phyloP scores from a whole-genome alignment of 2,329 filamentous ascomycete genomes.

The Truncatella angustata region DNA sequence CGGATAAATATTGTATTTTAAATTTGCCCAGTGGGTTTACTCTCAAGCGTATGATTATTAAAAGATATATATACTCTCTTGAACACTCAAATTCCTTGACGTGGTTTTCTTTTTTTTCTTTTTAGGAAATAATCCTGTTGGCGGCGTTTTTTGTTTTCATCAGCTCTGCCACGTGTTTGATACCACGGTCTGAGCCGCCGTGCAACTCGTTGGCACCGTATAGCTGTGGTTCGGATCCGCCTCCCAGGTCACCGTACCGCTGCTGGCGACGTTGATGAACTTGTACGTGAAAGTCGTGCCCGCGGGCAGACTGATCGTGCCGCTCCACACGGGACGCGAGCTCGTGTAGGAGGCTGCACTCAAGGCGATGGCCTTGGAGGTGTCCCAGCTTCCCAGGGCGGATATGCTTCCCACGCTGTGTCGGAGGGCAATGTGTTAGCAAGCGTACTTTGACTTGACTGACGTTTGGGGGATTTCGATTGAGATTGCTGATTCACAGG shows the following conservation, averaged over 20 bases:
- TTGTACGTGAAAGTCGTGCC: constrained; percentile 52
- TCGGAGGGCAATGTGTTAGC: not conserved
- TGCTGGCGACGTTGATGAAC: constrained; percentile 48
- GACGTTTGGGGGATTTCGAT: not conserved
- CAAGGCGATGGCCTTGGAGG: constrained; percentile 41
- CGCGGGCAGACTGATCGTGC: constrained; percentile 42
- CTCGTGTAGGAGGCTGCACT: constrained; percentile 47
- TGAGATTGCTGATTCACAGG: no score
- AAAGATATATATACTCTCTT: no score
- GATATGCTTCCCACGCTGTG: constrained; percentile 17
- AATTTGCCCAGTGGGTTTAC: no score
- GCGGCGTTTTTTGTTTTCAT: not conserved
- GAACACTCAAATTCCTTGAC: not conserved
- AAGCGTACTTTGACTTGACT: no score
- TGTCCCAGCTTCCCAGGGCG: constrained; percentile 51
- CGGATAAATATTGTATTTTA: no score
- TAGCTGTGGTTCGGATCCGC: constrained; percentile 37
- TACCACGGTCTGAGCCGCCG: constrained; percentile 17
- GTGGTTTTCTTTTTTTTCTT: not conserved
- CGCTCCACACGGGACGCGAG: constrained; percentile 49
- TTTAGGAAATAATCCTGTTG: not conserved
- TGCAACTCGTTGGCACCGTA: constrained; percentile 23
- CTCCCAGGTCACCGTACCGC: constrained; percentile 53
- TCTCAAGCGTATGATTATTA: no score
- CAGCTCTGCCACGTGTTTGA: constrained; percentile 21